phyloP scores from a whole-genome alignment of 2,329 filamentous ascomycete species.

The Alternaria viburni region DNA sequence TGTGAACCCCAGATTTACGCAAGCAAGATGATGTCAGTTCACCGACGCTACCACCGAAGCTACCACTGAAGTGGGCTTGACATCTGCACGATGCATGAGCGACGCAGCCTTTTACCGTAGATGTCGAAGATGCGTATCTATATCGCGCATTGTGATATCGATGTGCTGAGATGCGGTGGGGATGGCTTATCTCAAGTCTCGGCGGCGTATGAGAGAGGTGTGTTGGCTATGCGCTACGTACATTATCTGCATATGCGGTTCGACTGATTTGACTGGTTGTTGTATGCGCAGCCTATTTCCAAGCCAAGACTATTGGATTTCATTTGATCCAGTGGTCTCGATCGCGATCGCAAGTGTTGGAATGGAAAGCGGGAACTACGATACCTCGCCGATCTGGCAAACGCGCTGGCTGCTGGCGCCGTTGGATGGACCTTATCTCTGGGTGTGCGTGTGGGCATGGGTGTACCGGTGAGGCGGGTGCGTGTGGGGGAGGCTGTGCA shows the following conservation, averaged over 20 bases:
- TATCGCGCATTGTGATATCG: background rate
- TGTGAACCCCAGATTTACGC: constrained; percentile 1
- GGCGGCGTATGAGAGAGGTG: background rate
- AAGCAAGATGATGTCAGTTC: background rate
- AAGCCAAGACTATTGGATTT: no score
- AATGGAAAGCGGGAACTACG: background rate
- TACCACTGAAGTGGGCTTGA: background rate
- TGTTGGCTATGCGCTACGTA: background rate
- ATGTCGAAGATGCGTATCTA: background rate
- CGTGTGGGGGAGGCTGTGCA: constrained; percentile 5
- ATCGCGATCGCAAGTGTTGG: background rate
- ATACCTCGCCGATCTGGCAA: background rate
- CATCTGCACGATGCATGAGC: background rate
- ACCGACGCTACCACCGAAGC: background rate
- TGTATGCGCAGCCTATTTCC: background rate
- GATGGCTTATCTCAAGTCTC: background rate
- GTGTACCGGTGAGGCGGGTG: background rate
- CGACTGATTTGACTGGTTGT: background rate
- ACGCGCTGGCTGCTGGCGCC: background rate
- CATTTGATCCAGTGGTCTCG: no score
- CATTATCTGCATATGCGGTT: background rate
- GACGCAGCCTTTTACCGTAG: background rate
- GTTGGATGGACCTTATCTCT: background rate
- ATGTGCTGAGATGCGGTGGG: background rate
- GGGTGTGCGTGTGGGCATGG: background rate